Conservation (phyloP, 1,139 yeast genomes). For the Kodamaea alishanica region DNA sequence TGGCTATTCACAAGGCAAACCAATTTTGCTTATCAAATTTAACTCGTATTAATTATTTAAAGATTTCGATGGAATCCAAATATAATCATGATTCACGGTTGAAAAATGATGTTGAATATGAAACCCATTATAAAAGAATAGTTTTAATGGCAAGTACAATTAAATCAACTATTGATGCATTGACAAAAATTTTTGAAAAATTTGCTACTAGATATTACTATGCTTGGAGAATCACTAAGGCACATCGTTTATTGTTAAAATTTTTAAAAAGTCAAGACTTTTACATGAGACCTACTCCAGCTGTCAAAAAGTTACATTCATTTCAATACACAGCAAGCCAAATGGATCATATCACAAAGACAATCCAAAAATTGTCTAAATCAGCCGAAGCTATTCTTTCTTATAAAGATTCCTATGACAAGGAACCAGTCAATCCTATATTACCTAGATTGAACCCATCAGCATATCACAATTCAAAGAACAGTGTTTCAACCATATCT, state of each 20-base stretch:
- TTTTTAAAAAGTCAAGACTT: constrained; percentile 10
- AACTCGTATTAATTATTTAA: constrained; percentile 21
- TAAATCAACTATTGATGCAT: constrained; percentile 6
- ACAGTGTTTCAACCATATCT: no score
- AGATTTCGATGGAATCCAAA: constrained; percentile 14
- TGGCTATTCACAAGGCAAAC: constrained; percentile 24
- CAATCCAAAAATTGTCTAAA: constrained; percentile 8
- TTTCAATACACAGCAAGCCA: constrained; percentile 15
- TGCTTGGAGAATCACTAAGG: constrained; percentile 53
- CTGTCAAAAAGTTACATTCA: constrained; percentile 12
- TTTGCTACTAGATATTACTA: constrained; percentile 43
- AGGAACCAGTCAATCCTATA: constrained; percentile 7
- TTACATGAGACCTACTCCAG: constrained; percentile 10
- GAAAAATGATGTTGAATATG: constrained; percentile 12
- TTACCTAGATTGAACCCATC: not conserved
- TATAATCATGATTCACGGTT: constrained; percentile 13
- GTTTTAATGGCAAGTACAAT: constrained; percentile 5
- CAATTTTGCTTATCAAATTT: constrained; percentile 23
- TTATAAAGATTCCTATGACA: constrained; percentile 8
- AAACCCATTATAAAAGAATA: constrained; percentile 10
- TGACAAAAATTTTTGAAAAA: constrained; percentile 14
- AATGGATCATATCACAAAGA: constrained; percentile 12
- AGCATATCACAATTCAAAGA: not conserved
- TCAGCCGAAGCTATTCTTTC: constrained; percentile 9
- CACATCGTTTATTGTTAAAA: constrained; percentile 18